Percentiles rank a stretch among this genome's conserved stretches.
These are phyloP conservation scores for Chaetomium strumarium DNA, from an alignment of 2,329 filamentous ascomycete species.

Conservation along the genomic window DNA sequence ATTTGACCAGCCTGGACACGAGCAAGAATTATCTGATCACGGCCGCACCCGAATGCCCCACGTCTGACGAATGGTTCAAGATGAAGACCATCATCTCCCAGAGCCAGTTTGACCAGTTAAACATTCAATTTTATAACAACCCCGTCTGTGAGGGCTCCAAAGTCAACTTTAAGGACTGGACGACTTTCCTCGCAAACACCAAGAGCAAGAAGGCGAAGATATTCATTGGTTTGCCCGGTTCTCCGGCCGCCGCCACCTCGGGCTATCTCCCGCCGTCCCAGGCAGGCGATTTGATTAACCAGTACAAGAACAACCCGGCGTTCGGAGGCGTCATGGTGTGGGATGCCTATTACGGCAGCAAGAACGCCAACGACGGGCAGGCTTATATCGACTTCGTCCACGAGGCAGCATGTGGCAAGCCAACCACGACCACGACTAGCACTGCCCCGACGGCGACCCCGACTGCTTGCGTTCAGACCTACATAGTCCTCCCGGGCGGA, in stretches of 20 bases:
- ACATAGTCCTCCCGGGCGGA: conserved; percentile 16
- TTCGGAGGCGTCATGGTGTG: conserved; percentile 34
- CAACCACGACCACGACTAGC: conserved; percentile 13
- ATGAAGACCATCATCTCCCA: conserved; percentile 40
- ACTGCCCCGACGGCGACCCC: conserved; percentile 9
- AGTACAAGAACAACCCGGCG: conserved; percentile 23
- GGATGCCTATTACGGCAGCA: conserved; percentile 26
- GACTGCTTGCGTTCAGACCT: conserved; percentile 14
- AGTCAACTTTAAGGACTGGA: conserved; percentile 36
- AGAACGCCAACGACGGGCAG: conserved; percentile 15
- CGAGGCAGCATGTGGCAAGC: conserved; percentile 11
- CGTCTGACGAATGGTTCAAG: conserved; percentile 33
- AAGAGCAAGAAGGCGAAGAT: conserved; percentile 34
- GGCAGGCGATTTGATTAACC: conserved; percentile 22
- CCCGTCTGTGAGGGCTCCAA: conserved; percentile 33
- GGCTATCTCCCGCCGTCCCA: conserved; percentile 27
- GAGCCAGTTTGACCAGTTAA: conserved; percentile 37
- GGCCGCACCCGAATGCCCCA: conserved; percentile 41
- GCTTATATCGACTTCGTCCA: conserved; percentile 26
- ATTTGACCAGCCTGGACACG: conserved; percentile 12
- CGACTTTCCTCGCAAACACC: conserved; percentile 27
- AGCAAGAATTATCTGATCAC: conserved; percentile 38
- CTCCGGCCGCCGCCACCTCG: conserved; percentile 16
- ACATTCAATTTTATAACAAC: conserved; percentile 46
- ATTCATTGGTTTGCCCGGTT: conserved; percentile 35